Evolutionary conservation across 495 filamentous ascomycete species (phyloP).

Genomic region (Xylaria telfairii): DNA sequence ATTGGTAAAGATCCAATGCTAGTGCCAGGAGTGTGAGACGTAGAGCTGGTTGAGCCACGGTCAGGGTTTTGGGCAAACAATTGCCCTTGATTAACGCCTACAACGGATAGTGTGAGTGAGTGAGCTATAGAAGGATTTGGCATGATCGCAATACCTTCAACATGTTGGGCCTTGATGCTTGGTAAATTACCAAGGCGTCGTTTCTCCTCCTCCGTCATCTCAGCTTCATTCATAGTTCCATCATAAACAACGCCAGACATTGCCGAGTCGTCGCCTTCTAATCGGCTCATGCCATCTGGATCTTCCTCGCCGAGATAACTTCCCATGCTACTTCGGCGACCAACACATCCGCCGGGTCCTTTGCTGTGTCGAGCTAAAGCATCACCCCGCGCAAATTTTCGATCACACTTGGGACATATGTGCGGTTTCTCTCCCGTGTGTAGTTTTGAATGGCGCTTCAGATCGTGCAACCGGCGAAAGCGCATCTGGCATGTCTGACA

Average conservation of each 20-base stretch:
- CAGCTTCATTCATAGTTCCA: conserved; percentile 57
- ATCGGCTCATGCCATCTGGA: conserved; percentile 55
- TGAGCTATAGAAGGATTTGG: conserved; percentile 40
- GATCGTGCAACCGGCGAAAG: conserved; percentile 90
- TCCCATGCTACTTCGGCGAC: conserved; percentile 83
- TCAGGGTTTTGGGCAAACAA: conserved; percentile 67
- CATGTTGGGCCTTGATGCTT: conserved; percentile 74
- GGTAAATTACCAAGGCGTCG: conserved; percentile 67
- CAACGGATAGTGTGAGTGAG: conserved; percentile 32
- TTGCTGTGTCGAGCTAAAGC: conserved; percentile 94
- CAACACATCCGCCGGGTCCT: conserved; percentile 94
- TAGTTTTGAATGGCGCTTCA: conserved; percentile 95
- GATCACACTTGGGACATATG: conserved; percentile 89
- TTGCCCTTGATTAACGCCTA: conserved; percentile 64
- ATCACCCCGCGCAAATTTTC: conserved; percentile 94
- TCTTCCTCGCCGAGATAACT: conserved; percentile 85
- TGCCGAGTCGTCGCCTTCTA: conserved; percentile 70
- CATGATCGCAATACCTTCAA: conserved; percentile 54
- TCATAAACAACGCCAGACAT: conserved; percentile 85
- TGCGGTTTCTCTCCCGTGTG: conserved; percentile 97
- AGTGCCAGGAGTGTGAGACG: conserved; percentile 57
- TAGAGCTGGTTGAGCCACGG: conserved; percentile 58
- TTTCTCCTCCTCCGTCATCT: conserved; percentile 58
- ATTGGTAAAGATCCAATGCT: conserved; percentile 56
- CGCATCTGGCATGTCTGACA: conserved; percentile 88